phyloP scores from a whole-genome alignment of 2,329 filamentous ascomycete genomes.

The Pseudogymnoascus sp. region DNA sequence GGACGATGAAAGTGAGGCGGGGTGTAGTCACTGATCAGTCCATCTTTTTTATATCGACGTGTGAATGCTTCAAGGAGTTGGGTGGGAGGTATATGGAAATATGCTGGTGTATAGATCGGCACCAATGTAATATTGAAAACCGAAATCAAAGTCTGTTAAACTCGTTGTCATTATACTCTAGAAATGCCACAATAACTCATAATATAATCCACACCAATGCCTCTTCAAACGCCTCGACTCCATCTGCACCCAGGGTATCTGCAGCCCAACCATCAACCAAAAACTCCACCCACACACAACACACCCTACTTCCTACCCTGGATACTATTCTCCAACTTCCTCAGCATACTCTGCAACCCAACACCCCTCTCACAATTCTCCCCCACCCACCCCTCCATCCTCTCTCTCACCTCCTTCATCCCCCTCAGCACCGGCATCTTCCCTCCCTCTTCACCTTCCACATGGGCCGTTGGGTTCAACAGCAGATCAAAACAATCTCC shows the following conservation, averaged over 20 bases:
- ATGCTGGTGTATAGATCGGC: background rate
- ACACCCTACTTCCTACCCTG: slow-evolving; percentile 16
- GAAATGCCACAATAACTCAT: background rate
- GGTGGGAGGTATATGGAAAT: background rate
- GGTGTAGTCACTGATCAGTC: slow-evolving; percentile 22
- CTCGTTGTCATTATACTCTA: background rate
- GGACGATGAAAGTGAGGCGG: slow-evolving; percentile 21
- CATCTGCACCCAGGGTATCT: background rate
- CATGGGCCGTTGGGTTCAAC: slow-evolving; percentile 68
- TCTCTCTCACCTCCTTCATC: slow-evolving; percentile 61
- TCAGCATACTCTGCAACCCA: slow-evolving; percentile 62
- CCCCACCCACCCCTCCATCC: slow-evolving; percentile 80
- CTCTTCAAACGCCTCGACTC: background rate
- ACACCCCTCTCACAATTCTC: slow-evolving; percentile 74
- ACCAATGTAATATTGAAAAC: background rate
- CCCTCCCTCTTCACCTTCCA: slow-evolving; percentile 56
- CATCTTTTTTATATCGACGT: background rate
- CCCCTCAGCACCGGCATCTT: slow-evolving; percentile 66
- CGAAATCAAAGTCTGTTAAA: background rate
- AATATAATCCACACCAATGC: background rate
- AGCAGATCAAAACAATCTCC: slow-evolving; percentile 72
- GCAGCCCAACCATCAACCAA: background rate
- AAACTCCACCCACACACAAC: background rate
- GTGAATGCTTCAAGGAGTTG: background rate
- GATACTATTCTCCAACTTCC: slow-evolving; percentile 46